Conservation (phyloP, 257 asterid genomes). For the Solanum peruvianum region DNA sequence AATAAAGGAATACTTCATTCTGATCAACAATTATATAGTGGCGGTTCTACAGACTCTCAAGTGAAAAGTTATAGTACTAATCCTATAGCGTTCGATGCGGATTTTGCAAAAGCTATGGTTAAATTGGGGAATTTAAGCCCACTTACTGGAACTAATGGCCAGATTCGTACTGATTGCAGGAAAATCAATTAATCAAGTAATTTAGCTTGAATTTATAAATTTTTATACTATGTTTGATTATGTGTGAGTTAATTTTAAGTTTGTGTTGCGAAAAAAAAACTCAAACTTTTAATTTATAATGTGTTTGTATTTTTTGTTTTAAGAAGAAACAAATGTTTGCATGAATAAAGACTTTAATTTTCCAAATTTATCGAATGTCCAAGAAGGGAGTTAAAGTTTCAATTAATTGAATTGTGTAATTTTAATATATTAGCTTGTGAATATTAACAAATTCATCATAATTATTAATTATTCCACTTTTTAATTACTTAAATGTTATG, state of each 20-base stretch:
- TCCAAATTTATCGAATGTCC: not conserved
- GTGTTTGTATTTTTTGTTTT: not conserved
- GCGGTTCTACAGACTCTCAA: constrained; percentile 31
- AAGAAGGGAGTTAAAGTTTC: not conserved
- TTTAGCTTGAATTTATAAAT: not conserved
- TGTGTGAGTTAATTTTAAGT: not conserved
- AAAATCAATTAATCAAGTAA: constrained; percentile 17
- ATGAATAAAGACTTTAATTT: not conserved
- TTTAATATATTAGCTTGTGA: not conserved
- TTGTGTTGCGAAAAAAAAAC: not conserved
- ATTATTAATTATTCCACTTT: not conserved
- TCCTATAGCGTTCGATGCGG: constrained; percentile 21
- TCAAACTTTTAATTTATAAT: not conserved
- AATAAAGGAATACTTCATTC: constrained; percentile 50
- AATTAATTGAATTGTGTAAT: not conserved
- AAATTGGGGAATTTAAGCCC: constrained; percentile 51
- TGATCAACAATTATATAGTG: constrained; percentile 52
- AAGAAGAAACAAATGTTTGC: not conserved
- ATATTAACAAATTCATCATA: not conserved
- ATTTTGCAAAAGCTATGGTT: constrained; percentile 43
- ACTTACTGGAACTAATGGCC: constrained; percentile 32
- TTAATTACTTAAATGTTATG: not conserved
- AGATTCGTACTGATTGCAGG: constrained; percentile 51
- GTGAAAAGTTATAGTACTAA: constrained; percentile 23
- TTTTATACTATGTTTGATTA: not conserved